phyloP scores from a whole-genome alignment of 345 rosid species.

The Excoecaria agallocha region DNA sequence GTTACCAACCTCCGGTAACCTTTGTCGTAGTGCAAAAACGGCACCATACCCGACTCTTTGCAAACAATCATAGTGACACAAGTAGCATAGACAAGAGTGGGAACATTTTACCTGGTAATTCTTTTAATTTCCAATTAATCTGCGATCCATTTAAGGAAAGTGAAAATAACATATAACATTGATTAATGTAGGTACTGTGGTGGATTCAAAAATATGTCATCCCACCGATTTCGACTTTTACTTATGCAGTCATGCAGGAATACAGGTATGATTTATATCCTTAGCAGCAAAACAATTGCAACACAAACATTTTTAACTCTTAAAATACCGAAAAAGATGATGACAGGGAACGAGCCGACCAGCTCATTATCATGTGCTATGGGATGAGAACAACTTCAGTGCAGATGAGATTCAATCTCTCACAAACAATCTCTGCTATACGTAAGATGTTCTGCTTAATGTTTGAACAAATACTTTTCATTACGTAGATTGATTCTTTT shows the following conservation, averaged over 20 bases:
- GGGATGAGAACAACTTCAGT: conserved; percentile 45
- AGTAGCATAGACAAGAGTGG: conserved; percentile 40
- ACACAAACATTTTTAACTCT: no score
- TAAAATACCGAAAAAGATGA: background rate
- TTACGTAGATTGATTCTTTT: background rate
- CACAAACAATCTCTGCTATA: conserved; percentile 39
- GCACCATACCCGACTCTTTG: conserved; percentile 43
- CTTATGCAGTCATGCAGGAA: conserved; percentile 46
- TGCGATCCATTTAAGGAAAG: background rate
- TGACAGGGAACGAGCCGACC: conserved; percentile 44
- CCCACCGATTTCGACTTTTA: conserved; percentile 46
- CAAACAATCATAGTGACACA: conserved; percentile 35
- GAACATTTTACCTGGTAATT: conserved; percentile 42
- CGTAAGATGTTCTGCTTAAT: conserved; percentile 24
- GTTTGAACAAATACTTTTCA: background rate
- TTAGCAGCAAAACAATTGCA: background rate
- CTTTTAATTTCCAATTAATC: background rate
- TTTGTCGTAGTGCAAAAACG: conserved; percentile 45
- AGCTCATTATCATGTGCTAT: conserved; percentile 42
- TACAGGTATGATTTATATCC: conserved; percentile 28
- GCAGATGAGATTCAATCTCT: conserved; percentile 44
- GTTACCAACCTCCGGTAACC: conserved; percentile 47
- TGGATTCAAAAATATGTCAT: conserved; percentile 45
- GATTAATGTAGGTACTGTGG: conserved; percentile 37
- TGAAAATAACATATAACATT: no score